Evolutionary conservation across 352 stramenopile species (phyloP).

Genomic region (Phytophthora brassicae): DNA sequence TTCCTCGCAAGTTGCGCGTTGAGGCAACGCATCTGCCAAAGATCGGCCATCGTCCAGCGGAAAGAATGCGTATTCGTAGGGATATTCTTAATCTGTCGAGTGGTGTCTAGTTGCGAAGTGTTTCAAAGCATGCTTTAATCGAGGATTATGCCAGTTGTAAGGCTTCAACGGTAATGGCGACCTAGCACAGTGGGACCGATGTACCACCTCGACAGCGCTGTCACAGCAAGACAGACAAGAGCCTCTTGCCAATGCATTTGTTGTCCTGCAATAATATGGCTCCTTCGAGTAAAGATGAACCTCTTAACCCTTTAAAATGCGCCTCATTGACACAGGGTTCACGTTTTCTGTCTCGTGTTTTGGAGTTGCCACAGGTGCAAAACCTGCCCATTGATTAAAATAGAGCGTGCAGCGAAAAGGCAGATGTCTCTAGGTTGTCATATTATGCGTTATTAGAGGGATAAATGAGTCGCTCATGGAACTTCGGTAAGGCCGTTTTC

Average conservation of each 20-base stretch:
- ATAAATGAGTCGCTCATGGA: no score
- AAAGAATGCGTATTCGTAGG: conserved; percentile 6
- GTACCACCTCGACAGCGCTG: background rate
- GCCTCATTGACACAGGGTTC: background rate
- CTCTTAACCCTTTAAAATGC: no score
- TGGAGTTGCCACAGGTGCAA: background rate
- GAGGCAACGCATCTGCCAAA: conserved; percentile 9
- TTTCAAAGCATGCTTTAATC: background rate
- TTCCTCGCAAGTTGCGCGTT: background rate
- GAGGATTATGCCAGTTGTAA: background rate
- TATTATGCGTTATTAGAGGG: no score
- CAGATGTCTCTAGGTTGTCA: no score
- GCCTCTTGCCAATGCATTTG: no score
- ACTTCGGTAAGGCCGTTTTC: no score
- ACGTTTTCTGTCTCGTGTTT: background rate
- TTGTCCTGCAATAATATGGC: no score
- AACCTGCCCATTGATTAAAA: background rate
- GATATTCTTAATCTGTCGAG: background rate
- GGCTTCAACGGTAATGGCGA: background rate
- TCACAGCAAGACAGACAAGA: background rate
- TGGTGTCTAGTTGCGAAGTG: background rate
- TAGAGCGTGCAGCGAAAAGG: background rate
- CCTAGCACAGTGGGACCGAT: background rate
- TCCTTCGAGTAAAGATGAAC: no score
- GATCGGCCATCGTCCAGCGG: conserved; percentile 2